Evolutionary conservation across 106 monocot genomes (phyloP).

Genomic region (Posidonia australis): DNA sequence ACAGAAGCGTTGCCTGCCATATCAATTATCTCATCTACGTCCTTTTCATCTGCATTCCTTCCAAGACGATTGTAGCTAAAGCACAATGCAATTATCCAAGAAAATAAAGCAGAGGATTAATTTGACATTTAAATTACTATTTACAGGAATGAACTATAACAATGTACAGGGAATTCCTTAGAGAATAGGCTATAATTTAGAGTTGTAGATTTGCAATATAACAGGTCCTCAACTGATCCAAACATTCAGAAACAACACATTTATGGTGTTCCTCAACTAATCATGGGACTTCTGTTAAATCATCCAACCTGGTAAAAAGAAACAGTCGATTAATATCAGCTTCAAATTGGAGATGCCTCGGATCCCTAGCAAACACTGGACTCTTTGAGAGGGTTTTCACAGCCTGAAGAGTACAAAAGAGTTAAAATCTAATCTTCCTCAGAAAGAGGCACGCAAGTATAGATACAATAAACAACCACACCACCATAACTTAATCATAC

Average conservation of each 20-base stretch:
- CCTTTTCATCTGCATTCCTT: constrained; percentile 72
- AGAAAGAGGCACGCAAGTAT: no score
- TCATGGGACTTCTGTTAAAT: no score
- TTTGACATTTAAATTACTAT: no score
- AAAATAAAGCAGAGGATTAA: not conserved
- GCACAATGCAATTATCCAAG: not conserved
- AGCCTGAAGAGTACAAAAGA: constrained; percentile 57
- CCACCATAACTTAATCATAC: not conserved
- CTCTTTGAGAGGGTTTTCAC: constrained; percentile 60
- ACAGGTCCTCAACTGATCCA: no score
- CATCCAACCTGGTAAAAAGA: constrained; percentile 72
- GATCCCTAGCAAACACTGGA: constrained; percentile 73
- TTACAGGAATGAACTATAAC: no score
- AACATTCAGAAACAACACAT: no score
- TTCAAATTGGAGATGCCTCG: constrained; percentile 90
- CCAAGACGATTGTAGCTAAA: constrained; percentile 85
- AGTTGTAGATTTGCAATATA: no score
- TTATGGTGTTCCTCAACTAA: no score
- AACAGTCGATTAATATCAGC: constrained; percentile 86
- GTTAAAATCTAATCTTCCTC: not conserved
- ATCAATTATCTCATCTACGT: constrained; percentile 81
- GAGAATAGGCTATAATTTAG: no score
- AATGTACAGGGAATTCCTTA: no score
- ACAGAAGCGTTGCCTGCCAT: constrained; percentile 81
- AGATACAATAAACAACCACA: not conserved